Evolutionary conservation across 2,329 filamentous ascomycete species (phyloP), one percentile per base, ranked within the genome.

Genomic region (Ophiocordyceps camponoti-floridani): DNA sequence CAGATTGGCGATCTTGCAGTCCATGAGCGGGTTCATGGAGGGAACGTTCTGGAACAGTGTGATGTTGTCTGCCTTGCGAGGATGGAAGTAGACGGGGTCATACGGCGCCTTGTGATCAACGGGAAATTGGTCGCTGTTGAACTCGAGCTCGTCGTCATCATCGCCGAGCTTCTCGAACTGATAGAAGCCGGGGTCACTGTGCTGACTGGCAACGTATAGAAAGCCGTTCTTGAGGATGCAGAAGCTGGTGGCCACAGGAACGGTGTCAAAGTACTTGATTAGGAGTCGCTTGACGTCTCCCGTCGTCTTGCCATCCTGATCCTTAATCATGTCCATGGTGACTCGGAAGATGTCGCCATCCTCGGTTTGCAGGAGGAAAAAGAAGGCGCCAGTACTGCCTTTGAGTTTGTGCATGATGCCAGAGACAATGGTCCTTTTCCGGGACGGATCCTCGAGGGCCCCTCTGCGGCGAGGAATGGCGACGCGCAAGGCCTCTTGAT

Each of bases 311-410:
- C 82, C 85, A 42, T 83, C 75, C 1, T 81, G 75, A 53, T 94
- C 84, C 52, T 88, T 82, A 10, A 79, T 73, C 79, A 95, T 89
- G 50, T 95, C 87, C 48, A 98, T 79, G 0, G 82, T 95, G 43
- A 96, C 75, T 60, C 96, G 96, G 72, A 98, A 96, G 7, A 98
- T 69, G 60, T 98, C 93, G n/a, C 91, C 91, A 59, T 98, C 93
- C 47, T 98, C 91, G 0, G 84, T 87, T 59, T 99, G 91, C 1
- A 98, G 67, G 3, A 99, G 74, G 59, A 96, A 94, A 68, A 98
- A 99, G 66, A 98, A 98, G 2, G 88, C 87, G 27, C 87, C 87
- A 6, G 70, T 72, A 47, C 71, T 79, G 48, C 77, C 77, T 55
- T 91, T 89, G 59, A 95, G 80, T 61, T 93, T 94, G 65, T 98